Evolutionary conservation across 306 rosid genomes (phyloP).

Genomic region (Citrullus amarus): DNA sequence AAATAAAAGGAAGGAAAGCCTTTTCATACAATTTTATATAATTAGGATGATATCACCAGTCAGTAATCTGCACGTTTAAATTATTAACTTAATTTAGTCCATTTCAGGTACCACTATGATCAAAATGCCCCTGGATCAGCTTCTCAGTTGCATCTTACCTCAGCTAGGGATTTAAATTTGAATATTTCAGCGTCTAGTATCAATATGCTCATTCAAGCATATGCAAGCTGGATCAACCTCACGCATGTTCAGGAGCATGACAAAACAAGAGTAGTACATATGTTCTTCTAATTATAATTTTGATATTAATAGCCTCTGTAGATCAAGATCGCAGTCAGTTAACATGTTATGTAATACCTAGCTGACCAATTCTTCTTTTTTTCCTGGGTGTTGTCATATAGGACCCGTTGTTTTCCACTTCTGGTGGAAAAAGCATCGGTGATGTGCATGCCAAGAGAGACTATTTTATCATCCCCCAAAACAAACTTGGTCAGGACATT

Average conservation of each 20-base stretch:
- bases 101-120: slow-evolving; percentile 70
- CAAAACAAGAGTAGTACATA: slow-evolving; percentile 50
- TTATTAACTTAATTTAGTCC: not conserved
- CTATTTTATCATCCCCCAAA: slow-evolving; percentile 75
- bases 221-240: slow-evolving; percentile 94
- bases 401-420: slow-evolving; percentile 61
- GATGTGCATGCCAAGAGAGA: slow-evolving; percentile 47
- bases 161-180: slow-evolving; percentile 80
- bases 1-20: not conserved
- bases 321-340: not conserved
- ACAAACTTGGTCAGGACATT: slow-evolving; percentile 93
- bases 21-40: not conserved
- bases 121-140: slow-evolving; percentile 67
- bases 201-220: slow-evolving; percentile 94
- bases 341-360: not conserved
- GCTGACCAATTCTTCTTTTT: not conserved
- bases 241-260: slow-evolving; percentile 37
- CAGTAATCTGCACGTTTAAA: not conserved
- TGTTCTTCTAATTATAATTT: slow-evolving; percentile 8
- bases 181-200: slow-evolving; percentile 85
- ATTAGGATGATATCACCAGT: not conserved
- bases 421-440: slow-evolving; percentile 35
- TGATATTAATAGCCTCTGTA: not conserved
- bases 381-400: slow-evolving; percentile 10
- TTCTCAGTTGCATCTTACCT: slow-evolving; percentile 81